Evolutionary conservation across 2,329 filamentous ascomycete species (phyloP).

Genomic region (Trichophyton benhamiae): DNA sequence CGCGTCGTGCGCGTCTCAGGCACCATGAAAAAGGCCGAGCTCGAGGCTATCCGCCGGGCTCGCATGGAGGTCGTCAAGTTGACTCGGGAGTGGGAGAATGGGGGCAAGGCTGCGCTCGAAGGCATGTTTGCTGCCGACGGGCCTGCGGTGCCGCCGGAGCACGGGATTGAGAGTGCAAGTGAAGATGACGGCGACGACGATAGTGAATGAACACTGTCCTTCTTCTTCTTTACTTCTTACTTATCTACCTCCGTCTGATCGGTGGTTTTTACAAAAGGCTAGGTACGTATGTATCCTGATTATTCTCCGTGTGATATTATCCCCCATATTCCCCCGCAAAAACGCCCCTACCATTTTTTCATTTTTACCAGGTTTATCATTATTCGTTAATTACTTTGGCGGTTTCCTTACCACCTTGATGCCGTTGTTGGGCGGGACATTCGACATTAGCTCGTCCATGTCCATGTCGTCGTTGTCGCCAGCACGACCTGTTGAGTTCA

Average conservation of each 20-base stretch:
- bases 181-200: slow-evolving; percentile 38
- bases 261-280: neutral
- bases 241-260: neutral
- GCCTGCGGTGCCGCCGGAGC: slow-evolving; percentile 16
- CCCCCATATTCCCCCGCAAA: neutral
- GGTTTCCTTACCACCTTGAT: slow-evolving; percentile 58
- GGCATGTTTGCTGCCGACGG: slow-evolving; percentile 18
- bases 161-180: slow-evolving; percentile 34
- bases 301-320: neutral
- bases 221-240: neutral
- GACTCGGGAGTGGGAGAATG: slow-evolving; percentile 39
- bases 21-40: slow-evolving; percentile 83
- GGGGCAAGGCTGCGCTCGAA: slow-evolving; percentile 30
- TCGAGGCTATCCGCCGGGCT: slow-evolving; percentile 72
- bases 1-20: slow-evolving; percentile 79
- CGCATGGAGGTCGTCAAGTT: slow-evolving; percentile 58
- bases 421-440: slow-evolving; percentile 47
- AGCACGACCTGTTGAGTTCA: slow-evolving; percentile 11
- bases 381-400: slow-evolving; percentile 32
- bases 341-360: neutral
- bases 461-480: slow-evolving; percentile 21
- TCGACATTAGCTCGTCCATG: slow-evolving; percentile 20
- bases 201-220: slow-evolving; percentile 20
- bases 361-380: neutral
- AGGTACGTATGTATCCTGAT: neutral